Evolutionary conservation across 2,329 filamentous ascomycete genomes (phyloP).

Genomic region (Colletotrichum tropicale): DNA sequence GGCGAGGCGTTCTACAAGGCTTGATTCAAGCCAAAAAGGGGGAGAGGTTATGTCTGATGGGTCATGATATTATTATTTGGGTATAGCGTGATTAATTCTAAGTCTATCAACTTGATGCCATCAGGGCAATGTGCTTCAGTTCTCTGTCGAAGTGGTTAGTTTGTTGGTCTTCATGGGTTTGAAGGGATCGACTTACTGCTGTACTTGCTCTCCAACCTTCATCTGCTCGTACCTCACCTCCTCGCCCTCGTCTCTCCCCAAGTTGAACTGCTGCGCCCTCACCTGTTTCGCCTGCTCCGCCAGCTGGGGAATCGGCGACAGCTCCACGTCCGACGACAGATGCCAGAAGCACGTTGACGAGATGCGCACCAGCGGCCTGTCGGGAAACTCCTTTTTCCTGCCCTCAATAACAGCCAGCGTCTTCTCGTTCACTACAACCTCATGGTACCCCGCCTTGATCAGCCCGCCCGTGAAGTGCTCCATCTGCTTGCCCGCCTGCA

Average conservation of each 20-base stretch:
- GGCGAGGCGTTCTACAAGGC: conserved; percentile 48
- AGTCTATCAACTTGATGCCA: conserved; percentile 34
- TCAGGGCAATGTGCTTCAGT: conserved; percentile 57
- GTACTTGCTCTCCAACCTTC: conserved; percentile 65
- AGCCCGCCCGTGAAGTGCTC: conserved; percentile 66
- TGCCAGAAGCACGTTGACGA: conserved; percentile 68
- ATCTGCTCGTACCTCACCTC: conserved; percentile 53
- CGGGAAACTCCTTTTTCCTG: conserved; percentile 45
- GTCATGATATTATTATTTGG: conserved; percentile 5
- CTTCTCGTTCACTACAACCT: conserved; percentile 61
- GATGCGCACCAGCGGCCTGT: conserved; percentile 59
- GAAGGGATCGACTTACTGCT: conserved; percentile 45
- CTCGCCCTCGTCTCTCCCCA: conserved; percentile 59
- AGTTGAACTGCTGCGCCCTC: conserved; percentile 48
- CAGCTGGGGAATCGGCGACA: conserved; percentile 55
- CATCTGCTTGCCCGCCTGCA: conserved; percentile 67
- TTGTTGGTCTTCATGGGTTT: not conserved
- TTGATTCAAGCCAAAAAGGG: not conserved
- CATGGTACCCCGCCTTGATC: conserved; percentile 66
- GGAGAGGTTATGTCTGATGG: not conserved
- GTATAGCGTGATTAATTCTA: not conserved
- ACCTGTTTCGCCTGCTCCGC: conserved; percentile 48
- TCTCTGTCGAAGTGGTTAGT: conserved; percentile 37
- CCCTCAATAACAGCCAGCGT: conserved; percentile 52
- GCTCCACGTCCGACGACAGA: conserved; percentile 59